These are phyloP conservation scores for Curvularia hawaiiensis DNA, from an alignment of 2,329 filamentous ascomycete genomes.

Conservation along the genomic window DNA sequence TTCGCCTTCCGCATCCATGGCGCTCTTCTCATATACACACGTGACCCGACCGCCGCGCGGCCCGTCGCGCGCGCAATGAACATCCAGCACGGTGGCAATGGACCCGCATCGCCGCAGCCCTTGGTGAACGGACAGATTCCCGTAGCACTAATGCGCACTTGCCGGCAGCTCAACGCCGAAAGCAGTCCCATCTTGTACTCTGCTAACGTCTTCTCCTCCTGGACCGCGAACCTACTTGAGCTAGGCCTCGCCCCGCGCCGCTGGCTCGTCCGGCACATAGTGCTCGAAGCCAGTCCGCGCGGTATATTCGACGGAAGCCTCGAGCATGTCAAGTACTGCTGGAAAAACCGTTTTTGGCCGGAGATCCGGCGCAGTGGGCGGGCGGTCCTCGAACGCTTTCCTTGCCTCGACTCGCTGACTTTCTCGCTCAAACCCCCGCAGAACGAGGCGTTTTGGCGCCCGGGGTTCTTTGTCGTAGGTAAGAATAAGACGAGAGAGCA, in stretches of 20 bases:
- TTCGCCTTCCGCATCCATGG: conserved; percentile 31
- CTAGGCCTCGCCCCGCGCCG: conserved; percentile 26
- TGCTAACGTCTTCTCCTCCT: conserved; percentile 51
- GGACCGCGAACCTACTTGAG: conserved; percentile 17
- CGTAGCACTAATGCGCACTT: conserved; percentile 42
- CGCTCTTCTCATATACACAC: conserved; percentile 36
- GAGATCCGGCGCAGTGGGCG: conserved; percentile 25
- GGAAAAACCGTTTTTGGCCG: conserved; percentile 39
- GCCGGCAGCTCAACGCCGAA: conserved; percentile 51
- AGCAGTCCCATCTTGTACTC: conserved; percentile 54
- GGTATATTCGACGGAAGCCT: conserved; percentile 29
- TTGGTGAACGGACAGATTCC: conserved; percentile 23
- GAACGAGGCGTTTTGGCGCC: conserved; percentile 24
- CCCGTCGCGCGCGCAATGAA: conserved; percentile 26
- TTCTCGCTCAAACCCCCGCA: conserved; percentile 31
- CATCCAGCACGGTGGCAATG: conserved; percentile 31
- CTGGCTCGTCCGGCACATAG: conserved; percentile 29
- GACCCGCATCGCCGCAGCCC: conserved; percentile 30
- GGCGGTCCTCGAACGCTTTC: conserved; percentile 28
- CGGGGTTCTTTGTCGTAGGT: conserved; percentile 32
- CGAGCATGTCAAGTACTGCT: conserved; percentile 34
- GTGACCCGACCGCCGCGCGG: conserved; percentile 19
- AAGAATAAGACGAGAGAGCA: conserved; percentile 34
- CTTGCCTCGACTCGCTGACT: conserved; percentile 30
- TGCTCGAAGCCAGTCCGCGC: conserved; percentile 29